Conservation (phyloP, 2,329 filamentous ascomycete species). For the Cadophora sp. region DNA sequence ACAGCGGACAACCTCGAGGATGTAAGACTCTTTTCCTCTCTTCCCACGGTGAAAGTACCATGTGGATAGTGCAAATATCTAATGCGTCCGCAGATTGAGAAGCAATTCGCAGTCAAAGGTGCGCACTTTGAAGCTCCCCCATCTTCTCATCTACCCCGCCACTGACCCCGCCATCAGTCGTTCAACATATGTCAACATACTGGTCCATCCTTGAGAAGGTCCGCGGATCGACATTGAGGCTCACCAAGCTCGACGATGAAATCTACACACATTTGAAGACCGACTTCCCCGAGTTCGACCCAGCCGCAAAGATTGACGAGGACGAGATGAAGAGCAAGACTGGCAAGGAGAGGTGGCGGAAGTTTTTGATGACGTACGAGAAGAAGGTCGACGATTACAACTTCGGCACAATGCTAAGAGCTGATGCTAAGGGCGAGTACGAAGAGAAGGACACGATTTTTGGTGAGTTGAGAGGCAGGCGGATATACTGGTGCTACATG, state of each 20-base stretch:
- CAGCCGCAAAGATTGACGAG: slow-evolving; percentile 81
- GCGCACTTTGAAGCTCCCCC: slow-evolving; percentile 20
- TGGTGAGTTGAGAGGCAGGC: slow-evolving; percentile 57
- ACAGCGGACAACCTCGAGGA: slow-evolving; percentile 74
- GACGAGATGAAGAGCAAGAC: slow-evolving; percentile 97
- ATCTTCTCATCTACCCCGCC: slow-evolving; percentile 31
- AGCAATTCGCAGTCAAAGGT: slow-evolving; percentile 99
- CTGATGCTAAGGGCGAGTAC: slow-evolving; percentile 82
- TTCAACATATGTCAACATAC: slow-evolving; percentile 96
- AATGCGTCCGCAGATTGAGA: slow-evolving; percentile 78
- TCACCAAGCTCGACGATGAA: slow-evolving; percentile 94
- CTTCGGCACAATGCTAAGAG: slow-evolving; percentile 92
- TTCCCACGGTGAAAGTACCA: neutral
- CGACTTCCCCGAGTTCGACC: slow-evolving; percentile 93
- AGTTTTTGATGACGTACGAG: slow-evolving; percentile 93
- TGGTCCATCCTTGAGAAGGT: slow-evolving; percentile 94
- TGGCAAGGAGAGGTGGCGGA: slow-evolving; percentile 94
- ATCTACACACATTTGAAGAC: slow-evolving; percentile 88
- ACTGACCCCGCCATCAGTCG: slow-evolving; percentile 57
- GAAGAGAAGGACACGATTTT: slow-evolving; percentile 91
- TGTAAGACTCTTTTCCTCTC: slow-evolving; percentile 51
- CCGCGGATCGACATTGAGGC: slow-evolving; percentile 83
- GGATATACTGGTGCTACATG: neutral
- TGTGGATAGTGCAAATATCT: slow-evolving; percentile 21
- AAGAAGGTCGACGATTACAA: slow-evolving; percentile 97